phyloP scores from a whole-genome alignment of 2,329 filamentous ascomycete genomes.

The Fusarium secorum region DNA sequence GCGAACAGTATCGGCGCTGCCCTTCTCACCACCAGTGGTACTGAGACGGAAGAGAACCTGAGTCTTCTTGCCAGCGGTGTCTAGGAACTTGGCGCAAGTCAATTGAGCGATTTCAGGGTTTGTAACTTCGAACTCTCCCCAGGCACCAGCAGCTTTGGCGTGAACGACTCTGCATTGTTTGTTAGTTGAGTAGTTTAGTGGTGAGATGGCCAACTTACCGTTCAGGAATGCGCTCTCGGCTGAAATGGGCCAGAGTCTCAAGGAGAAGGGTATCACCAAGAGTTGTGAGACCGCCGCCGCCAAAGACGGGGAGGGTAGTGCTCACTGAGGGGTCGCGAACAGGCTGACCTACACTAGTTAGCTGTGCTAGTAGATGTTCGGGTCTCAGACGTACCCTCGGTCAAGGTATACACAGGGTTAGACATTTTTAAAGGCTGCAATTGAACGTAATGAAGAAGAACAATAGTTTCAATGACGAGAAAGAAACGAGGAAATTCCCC shows the following conservation, averaged over 20 bases:
- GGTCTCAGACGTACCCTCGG: background rate
- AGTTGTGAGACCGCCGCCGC: slow-evolving; percentile 7
- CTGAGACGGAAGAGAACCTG: slow-evolving; percentile 72
- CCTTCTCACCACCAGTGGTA: slow-evolving; percentile 72
- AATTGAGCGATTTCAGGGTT: slow-evolving; percentile 59
- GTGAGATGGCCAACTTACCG: background rate
- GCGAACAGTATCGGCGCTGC: slow-evolving; percentile 70
- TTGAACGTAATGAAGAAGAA: no score
- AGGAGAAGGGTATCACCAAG: slow-evolving; percentile 11
- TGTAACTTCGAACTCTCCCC: slow-evolving; percentile 66
- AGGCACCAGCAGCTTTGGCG: slow-evolving; percentile 52
- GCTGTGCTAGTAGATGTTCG: accelerated
- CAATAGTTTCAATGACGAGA: background rate
- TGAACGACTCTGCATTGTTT: slow-evolving; percentile 39
- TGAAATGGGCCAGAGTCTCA: slow-evolving; percentile 5
- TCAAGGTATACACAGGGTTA: slow-evolving; percentile 7
- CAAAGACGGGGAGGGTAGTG: slow-evolving; percentile 5
- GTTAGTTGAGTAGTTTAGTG: background rate
- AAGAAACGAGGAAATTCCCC: background rate
- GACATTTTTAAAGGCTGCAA: background rate
- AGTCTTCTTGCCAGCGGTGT: slow-evolving; percentile 59
- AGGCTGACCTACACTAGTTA: slow-evolving; percentile 1
- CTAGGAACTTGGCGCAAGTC: slow-evolving; percentile 61
- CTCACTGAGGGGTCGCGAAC: slow-evolving; percentile 12
- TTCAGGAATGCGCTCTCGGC: slow-evolving; percentile 9